Percentiles rank a stretch among this genome's conserved stretches.
These are phyloP conservation scores for Beauveria bassiana DNA, from an alignment of 2,329 filamentous ascomycete species.

Conservation along the genomic window DNA sequence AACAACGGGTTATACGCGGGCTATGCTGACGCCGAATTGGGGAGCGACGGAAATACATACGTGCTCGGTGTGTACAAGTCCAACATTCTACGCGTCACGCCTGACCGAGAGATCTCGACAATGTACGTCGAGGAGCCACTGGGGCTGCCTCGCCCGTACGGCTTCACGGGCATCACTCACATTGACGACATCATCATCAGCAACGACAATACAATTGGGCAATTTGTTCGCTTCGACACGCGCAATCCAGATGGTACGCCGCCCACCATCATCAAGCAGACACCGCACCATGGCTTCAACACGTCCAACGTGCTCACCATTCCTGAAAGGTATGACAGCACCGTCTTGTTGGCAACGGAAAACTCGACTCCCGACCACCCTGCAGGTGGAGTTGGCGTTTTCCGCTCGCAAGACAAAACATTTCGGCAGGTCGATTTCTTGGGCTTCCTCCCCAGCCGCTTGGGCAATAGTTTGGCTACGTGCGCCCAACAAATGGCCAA, in stretches of 20 bases:
- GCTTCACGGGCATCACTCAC: slow-evolving; percentile 10
- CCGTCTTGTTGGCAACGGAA: slow-evolving; percentile 7
- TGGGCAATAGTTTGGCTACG: slow-evolving; percentile 1
- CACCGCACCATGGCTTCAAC: slow-evolving; percentile 5
- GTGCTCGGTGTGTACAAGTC: slow-evolving; percentile 6
- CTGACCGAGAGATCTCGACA: slow-evolving; percentile 5
- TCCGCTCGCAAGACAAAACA: neutral
- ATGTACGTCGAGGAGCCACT: slow-evolving; percentile 8
- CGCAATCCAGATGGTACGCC: slow-evolving; percentile 4
- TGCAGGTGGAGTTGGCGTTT: neutral
- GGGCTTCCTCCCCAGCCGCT: neutral
- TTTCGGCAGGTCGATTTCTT: neutral
- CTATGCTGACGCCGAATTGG: slow-evolving; percentile 10
- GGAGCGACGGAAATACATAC: slow-evolving; percentile 7
- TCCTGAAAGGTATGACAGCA: slow-evolving; percentile 8
- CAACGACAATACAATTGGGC: slow-evolving; percentile 8
- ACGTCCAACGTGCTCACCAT: slow-evolving; percentile 10
- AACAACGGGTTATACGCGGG: slow-evolving; percentile 12
- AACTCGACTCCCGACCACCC: slow-evolving; percentile 3
- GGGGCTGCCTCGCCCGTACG: slow-evolving; percentile 3
- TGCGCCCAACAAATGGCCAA: slow-evolving; percentile 11
- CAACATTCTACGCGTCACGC: slow-evolving; percentile 9
- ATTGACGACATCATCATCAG: slow-evolving; percentile 4
- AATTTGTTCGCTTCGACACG: slow-evolving; percentile 8
- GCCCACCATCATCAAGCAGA: slow-evolving; percentile 1